Evolutionary conservation across 352 stramenopile species (phyloP).

Genomic region (Pythium rhizo-oryzae): DNA sequence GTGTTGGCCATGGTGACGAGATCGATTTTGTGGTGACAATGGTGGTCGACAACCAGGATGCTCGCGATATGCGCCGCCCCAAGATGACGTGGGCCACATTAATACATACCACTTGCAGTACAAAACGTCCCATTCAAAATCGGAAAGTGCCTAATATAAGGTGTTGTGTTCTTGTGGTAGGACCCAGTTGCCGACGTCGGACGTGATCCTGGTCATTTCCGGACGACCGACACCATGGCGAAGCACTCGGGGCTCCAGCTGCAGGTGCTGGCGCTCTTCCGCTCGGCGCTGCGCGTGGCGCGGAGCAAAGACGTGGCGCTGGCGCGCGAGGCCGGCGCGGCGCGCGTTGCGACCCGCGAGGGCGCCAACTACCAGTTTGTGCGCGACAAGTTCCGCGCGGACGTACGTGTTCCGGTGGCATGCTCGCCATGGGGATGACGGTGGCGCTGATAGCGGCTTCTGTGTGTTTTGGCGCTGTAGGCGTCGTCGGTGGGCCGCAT

Average conservation of each 20-base stretch:
- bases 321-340: constrained; percentile 20
- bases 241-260: constrained; percentile 77
- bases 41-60: not conserved
- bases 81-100: constrained; percentile 12
- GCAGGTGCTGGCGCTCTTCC: constrained; percentile 78
- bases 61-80: constrained; percentile 1
- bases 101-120: not conserved
- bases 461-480: constrained; percentile 26
- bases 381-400: constrained; percentile 73
- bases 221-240: constrained; percentile 11
- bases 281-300: constrained; percentile 57
- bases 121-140: not conserved
- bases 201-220: constrained; percentile 9
- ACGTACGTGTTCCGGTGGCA: constrained; percentile 39
- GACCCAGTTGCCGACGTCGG: constrained; percentile 8
- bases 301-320: constrained; percentile 54
- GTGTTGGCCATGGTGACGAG: constrained; percentile 17
- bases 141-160: not conserved
- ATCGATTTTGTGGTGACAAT: not conserved
- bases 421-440: not conserved
- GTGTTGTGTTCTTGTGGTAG: not conserved
- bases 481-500: constrained; percentile 57
- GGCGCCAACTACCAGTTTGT: constrained; percentile 56
- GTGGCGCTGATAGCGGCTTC: not conserved
- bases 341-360: not conserved